These are phyloP conservation scores for Piper betle DNA, from an alignment of 164 flowering plant species.

Conservation along the genomic window DNA sequence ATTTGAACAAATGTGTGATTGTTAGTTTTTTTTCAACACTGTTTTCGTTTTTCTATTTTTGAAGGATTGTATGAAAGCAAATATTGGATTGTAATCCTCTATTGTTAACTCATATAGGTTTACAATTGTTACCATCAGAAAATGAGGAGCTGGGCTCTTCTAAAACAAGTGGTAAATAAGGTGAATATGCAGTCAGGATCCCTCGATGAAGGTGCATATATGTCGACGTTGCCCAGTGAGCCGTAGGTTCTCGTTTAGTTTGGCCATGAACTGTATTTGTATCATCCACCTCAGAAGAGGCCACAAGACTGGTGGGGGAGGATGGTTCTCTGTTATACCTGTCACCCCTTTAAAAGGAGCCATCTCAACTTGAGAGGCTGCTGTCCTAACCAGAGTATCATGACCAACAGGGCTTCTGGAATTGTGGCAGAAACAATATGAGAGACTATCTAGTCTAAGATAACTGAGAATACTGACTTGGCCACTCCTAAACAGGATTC, in stretches of 20 bases:
- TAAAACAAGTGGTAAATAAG: conserved; percentile 67
- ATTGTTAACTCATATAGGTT: too few relatives aligned
- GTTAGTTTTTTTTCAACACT: too few relatives aligned
- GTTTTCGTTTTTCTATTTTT: too few relatives aligned
- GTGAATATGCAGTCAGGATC: conserved; percentile 65
- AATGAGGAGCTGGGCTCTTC: conserved; percentile 94
- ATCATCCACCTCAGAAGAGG: conserved; percentile 48
- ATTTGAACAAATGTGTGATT: too few relatives aligned
- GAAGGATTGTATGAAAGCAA: too few relatives aligned
- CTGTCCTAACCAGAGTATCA: conserved; percentile 18
- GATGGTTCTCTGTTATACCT: conserved; percentile 34
- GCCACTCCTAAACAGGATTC: neutral
- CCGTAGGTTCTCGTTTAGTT: conserved; percentile 41
- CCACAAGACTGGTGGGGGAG: conserved; percentile 50
- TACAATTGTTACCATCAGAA: conserved; percentile 64
- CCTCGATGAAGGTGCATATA: conserved; percentile 25
- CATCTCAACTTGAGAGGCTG: too few relatives aligned
- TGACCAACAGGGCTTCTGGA: conserved; percentile 25
- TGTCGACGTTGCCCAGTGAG: conserved; percentile 53
- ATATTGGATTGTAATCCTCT: too few relatives aligned
- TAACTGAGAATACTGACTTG: neutral
- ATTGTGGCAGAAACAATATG: neutral
- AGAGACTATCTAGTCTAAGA: neutral
- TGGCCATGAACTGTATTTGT: conserved; percentile 29
- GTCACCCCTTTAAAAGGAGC: too few relatives aligned